Evolutionary conservation across 495 filamentous ascomycete genomes (phyloP), one percentile per base, ranked within the genome.

Genomic region (Pyrenopolyporus hunteri): DNA sequence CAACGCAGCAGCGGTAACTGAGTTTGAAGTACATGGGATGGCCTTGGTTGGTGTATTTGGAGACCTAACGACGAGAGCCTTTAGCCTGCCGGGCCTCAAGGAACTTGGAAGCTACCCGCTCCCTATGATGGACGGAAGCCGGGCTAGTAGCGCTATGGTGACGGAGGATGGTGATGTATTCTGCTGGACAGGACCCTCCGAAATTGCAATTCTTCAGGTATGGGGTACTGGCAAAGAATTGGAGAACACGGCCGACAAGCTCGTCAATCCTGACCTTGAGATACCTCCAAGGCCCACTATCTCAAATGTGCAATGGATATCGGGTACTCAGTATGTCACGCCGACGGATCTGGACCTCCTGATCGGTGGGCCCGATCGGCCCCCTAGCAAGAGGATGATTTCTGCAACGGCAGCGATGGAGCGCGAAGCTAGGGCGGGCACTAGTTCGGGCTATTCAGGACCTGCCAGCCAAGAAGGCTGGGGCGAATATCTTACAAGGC

Each of bases 261-360:
- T 98, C 2, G 86, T 88, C 74, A 96, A 97, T 59, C 83, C 88
- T 3, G 77, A 87, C 57, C 83, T 87, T 10, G 65, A 81, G 10
- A 79, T 88, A 11, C 94, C 93, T 2, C 80, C 89, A 10, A 83
- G 94, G 25, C 95, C 94, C n/a, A 96, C 93, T 1, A 98, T 98
- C 40, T 93, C 90, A 6, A 97, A 94, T 61, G 69, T 98, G 16
- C 91, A 97, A 72, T 98, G 94, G 94, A 91, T 98, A 32, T 87
- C 92, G 0, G 95, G 94, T 1, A 97, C 95, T 9, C 93, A 97
- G 73, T 90, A 96, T 59, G 80, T 98, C 28, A 89, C 89, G 13
- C 87, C 91, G 10, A 78, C 87, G n/a, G 95, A 98, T 70, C 85
- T 98, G 76, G 94, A 98, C 63, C 71, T 95, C 6, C 74, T 98